Base-by-base conservation (phyloP, 225 moss, liverwort and hornwort species). In the Antitrichia curtipendula region DNA sequence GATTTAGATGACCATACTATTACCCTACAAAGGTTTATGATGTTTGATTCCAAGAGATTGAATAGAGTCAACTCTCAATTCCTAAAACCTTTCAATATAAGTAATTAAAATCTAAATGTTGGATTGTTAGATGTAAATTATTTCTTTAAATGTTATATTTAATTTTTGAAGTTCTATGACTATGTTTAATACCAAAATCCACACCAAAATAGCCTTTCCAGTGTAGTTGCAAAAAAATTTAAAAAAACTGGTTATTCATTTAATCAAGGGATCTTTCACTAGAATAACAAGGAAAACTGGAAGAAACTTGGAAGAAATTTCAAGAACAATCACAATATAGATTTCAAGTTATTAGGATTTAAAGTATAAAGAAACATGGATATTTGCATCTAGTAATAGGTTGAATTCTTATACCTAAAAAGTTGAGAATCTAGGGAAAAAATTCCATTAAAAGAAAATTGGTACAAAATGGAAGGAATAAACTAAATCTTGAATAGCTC, bases 1-100 rank as follows among this genome's bases (percentile, higher is more conserved):
- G 10, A 45, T 28, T 45, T 72, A 28, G 17, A 43, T 45, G 16
- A 71, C 22, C 2, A 16, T 16, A 10, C 4, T 45, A 7, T 7
- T 72, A 29, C 1, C 6, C 1, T 73, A 11, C 0, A 18, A 73
- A 47, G 11, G 10, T 3, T 29, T 4, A 47, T 11, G 1, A 73
- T 47, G 11, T 73, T 47, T 9, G 3, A 27, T 16, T 41, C 14
- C 1, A 2, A 71, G 9, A 43, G 5, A 43, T 45, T 45, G 16
- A 43, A 72, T 29, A 72, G 4, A 72, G 0, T 10, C 17, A 28
- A 45, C 34, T 75, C 0, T 22, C 34, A 50, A 50, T 40, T 28
- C 0, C 1, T 6, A 45, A 28, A 17, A 76, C 5, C 9, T 23
- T 76, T 6, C 4, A 36, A 20, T 53, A 15, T 24, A 36, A 36